These are phyloP conservation scores for Murraya paniculata DNA, from an alignment of 345 rosid genomes.

Conservation along the genomic window DNA sequence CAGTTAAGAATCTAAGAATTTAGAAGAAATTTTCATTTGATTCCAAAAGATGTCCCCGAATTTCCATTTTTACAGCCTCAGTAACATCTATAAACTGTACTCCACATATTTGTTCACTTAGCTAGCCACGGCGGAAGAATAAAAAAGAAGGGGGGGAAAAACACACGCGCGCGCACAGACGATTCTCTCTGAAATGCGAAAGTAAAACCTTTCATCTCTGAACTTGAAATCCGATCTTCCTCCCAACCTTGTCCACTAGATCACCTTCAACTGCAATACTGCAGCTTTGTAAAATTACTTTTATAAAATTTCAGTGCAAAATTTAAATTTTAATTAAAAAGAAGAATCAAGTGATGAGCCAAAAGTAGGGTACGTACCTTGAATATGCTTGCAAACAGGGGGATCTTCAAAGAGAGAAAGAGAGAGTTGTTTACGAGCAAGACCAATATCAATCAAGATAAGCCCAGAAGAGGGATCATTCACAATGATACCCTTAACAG, in stretches of 20 bases:
- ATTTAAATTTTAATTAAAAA: neutral
- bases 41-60: constrained; percentile 6
- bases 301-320: neutral
- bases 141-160: neutral
- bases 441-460: constrained; percentile 74
- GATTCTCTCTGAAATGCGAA: constrained; percentile 10
- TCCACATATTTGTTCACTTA: constrained; percentile 10
- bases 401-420: constrained; percentile 88
- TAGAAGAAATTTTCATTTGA: neutral
- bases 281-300: neutral
- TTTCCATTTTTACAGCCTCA: constrained; percentile 29
- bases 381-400: constrained; percentile 65
- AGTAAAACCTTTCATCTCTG: constrained; percentile 32
- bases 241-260: constrained; percentile 34
- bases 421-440: constrained; percentile 81
- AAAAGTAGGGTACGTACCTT: constrained; percentile 26
- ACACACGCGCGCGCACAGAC: neutral
- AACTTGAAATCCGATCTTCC: constrained; percentile 45
- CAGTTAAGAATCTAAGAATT: constrained; percentile 11
- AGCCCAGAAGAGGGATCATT: constrained; percentile 80
- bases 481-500: constrained; percentile 71
- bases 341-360: neutral
- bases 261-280: constrained; percentile 38
- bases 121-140: neutral
- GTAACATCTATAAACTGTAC: constrained; percentile 20